phyloP scores from a whole-genome alignment of 306 rosid genomes.

The Trifolium repens region DNA sequence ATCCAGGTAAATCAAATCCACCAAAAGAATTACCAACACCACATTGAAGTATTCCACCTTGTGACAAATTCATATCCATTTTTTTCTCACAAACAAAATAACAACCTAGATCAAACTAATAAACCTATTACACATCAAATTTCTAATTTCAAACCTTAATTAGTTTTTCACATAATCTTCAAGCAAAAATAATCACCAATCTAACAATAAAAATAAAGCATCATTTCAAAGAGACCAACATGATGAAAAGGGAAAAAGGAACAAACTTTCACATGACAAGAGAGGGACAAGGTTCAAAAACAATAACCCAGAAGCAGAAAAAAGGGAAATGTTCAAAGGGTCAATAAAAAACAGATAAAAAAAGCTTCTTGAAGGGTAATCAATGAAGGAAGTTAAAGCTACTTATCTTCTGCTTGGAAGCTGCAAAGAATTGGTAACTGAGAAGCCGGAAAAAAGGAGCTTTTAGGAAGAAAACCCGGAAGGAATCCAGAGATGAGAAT shows the following conservation, averaged over 20 bases:
- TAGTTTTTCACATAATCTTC: slow-evolving; percentile 21
- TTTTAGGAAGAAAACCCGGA: slow-evolving; percentile 40
- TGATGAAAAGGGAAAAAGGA: background rate
- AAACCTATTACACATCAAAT: slow-evolving; percentile 39
- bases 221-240: slow-evolving; percentile 24
- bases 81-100: slow-evolving; percentile 40
- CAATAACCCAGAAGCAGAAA: slow-evolving; percentile 30
- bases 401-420: slow-evolving; percentile 63
- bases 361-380: slow-evolving; percentile 19
- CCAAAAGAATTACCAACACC: slow-evolving; percentile 72
- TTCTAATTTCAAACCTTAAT: slow-evolving; percentile 22
- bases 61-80: slow-evolving; percentile 87
- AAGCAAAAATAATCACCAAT: slow-evolving; percentile 10
- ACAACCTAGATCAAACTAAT: slow-evolving; percentile 52
- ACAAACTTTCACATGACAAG: slow-evolving; percentile 25
- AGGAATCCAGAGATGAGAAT: slow-evolving; percentile 41
- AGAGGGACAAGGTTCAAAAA: slow-evolving; percentile 16
- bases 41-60: slow-evolving; percentile 72
- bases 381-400: slow-evolving; percentile 33
- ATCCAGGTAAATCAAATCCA: slow-evolving; percentile 74
- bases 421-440: slow-evolving; percentile 2
- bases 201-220: slow-evolving; percentile 29
- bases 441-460: slow-evolving; percentile 32
- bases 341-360: slow-evolving; percentile 5
- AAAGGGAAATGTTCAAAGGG: slow-evolving; percentile 12